Evolutionary conservation across 1,139 yeast genomes (phyloP).

Genomic region (Meyerozyma guilliermondii): DNA sequence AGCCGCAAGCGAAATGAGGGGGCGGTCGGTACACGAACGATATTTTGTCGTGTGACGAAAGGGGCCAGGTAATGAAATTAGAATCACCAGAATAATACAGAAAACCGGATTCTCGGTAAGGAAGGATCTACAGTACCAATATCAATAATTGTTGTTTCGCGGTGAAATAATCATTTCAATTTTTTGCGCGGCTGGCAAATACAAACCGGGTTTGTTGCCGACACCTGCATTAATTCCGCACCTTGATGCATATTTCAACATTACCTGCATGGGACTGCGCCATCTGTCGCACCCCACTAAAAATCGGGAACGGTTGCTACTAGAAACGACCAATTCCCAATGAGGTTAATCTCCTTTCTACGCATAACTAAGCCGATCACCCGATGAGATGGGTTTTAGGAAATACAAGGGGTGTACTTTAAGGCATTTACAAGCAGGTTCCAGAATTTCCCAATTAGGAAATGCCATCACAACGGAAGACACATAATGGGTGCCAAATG

Average conservation of each 20-base stretch:
- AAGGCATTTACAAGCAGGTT: not conserved
- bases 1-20: constrained; percentile 1
- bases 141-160: too few species aligned
- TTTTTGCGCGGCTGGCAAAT: too few species aligned
- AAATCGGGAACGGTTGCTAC: not conserved
- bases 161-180: too few species aligned
- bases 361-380: not conserved
- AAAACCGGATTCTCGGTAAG: not conserved
- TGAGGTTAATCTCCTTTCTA: not conserved
- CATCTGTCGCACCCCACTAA: not conserved
- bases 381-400: too few species aligned
- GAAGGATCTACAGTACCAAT: not conserved
- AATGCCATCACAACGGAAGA: not conserved
- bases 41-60: constrained; percentile 1
- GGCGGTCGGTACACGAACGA: not conserved
- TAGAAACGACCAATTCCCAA: too few species aligned
- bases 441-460: not conserved
- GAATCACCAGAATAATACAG: not conserved
- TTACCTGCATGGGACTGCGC: not conserved
- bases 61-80: not conserved
- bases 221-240: not conserved
- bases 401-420: not conserved
- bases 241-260: not conserved
- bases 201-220: not conserved
- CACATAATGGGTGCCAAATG: not conserved